Evolutionary conservation across 495 filamentous ascomycete species (phyloP), one percentile per base, ranked within the genome.

Genomic region (Evansstolkia leycettana): DNA sequence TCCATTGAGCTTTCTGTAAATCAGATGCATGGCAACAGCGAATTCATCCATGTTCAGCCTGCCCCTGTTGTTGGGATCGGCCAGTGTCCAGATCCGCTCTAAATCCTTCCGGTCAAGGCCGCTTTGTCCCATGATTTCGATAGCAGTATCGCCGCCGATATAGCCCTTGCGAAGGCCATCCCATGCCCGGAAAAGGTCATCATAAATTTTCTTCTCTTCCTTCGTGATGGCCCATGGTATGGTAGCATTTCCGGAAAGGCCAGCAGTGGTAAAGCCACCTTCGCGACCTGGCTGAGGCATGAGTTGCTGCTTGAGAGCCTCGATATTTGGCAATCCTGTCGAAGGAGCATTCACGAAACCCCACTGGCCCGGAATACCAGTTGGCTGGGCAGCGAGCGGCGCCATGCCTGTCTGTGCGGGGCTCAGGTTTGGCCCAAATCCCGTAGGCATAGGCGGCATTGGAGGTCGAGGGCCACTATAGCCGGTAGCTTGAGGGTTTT

Each of bases 161-260:
- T 81, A 95, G 0, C 92, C 92, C 57, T 93, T 95, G 41, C 75
- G 76, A 36, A 96, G 71, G 9, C 90, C 90, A 67, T 99, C 92
- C 92, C 92, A 96, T 7, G 87, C 87, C 31, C 82, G 80, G 67
- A 99, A 99, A 10, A 96, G 67, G 40, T 87, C 75, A 62, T 99
- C 92, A 42, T 96, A 99, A 35, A 90, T 80, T 38, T 84, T 89
- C 66, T 99, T 99, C 58, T 99, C 92, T 43, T 93, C 84, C 57
- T 99, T 99, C 6, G 92, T 99, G 36, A 99, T 89, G 16, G 92
- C 90, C 90, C 89, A 99, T 2, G 92, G 89, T 50, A 99, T 87
- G 5, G 79, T 84, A 6, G 92, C 92, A 64, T 92, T 96, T 32
- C 92, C 92, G 19, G 82, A 80, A 17, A 99, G 67, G 6, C 88